phyloP scores from a whole-genome alignment of 148 eudicot species.

The Cornus suecica region DNA sequence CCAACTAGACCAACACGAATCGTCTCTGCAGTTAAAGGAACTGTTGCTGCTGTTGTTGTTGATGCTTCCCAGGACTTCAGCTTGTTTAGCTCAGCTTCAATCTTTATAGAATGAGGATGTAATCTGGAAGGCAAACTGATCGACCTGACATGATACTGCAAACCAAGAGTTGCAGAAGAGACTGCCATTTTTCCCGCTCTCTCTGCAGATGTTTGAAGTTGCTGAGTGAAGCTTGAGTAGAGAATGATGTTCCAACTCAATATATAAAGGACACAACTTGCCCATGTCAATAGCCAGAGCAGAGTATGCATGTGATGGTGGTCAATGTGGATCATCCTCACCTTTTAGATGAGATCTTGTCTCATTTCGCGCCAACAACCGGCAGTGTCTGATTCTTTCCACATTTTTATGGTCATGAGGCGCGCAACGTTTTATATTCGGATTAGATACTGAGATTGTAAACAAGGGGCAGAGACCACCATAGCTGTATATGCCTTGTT shows the following conservation, averaged over 20 bases:
- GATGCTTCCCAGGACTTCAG: constrained; percentile 30
- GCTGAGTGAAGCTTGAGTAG: constrained; percentile 1
- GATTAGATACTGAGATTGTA: background rate
- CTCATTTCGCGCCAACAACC: constrained; percentile 14
- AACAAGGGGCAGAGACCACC: constrained; percentile 9
- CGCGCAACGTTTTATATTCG: constrained; percentile 11
- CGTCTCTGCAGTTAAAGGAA: constrained; percentile 22
- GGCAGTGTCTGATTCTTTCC: background rate
- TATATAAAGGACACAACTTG: background rate
- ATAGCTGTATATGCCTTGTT: background rate
- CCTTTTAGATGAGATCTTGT: background rate
- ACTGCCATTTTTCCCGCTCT: constrained; percentile 8
- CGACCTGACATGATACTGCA: constrained; percentile 36
- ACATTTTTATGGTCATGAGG: constrained; percentile 6
- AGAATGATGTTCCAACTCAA: background rate
- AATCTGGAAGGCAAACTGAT: constrained; percentile 46
- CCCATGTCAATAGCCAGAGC: no score
- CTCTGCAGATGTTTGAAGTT: background rate
- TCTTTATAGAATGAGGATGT: constrained; percentile 20
- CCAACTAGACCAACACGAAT: constrained; percentile 36
- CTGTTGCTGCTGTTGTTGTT: constrained; percentile 10
- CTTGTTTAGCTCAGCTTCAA: constrained; percentile 48
- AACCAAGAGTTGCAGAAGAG: background rate
- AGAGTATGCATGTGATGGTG: background rate
- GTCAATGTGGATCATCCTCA: background rate